Evolutionary conservation across 306 rosid genomes (phyloP), one percentile per base, ranked within the genome.

Genomic region (Astragalus glycyphyllos): DNA sequence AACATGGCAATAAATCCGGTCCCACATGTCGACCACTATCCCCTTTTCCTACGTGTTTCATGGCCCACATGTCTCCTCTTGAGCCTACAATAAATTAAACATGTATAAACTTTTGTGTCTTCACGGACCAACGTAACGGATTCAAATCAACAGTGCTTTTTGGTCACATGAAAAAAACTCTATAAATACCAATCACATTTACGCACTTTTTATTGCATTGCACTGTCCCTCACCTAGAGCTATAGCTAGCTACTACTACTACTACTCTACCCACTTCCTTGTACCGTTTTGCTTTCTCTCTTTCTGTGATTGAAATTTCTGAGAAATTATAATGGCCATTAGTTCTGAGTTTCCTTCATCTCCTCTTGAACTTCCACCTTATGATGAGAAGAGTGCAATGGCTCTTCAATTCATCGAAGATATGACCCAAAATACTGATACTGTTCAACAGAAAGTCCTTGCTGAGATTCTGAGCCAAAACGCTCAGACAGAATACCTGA

Each of bases 401-500:
- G 89, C 89, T 17, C 79, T 87, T n/a, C 80, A 78, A 50, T 84
- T 89, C 80, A 89, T 92, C 0, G 87, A 92, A 48, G 87, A 87
- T 1, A 73, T 65, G 79, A 89, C 96, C 38, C 65, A 7, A 46
- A 86, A 89, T 68, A 0, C 77, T 0, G 96, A 81, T 69, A 8
- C 51, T 0, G 85, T 83, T 11, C 98, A 92, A 50, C 65, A 80
- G 68, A 72, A 77, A 4, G 87, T 88, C 12, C 68, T 89, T 70
- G 48, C 71, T 0, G 88, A 92, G 78, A 92, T 92, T 54, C 81
- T 92, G 11, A 12, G 71, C 41, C 86, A 65, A 40, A 92, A 92
- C 80, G 79, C 88, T 4, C 79, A 85, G 7, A 80, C 96, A 0
- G 98, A 92, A 47, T 92, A 92, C 77, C 77, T 92, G 0, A 55